phyloP scores from a whole-genome alignment of 768 basidiomycete species.

The Tephrocybe sp. region DNA sequence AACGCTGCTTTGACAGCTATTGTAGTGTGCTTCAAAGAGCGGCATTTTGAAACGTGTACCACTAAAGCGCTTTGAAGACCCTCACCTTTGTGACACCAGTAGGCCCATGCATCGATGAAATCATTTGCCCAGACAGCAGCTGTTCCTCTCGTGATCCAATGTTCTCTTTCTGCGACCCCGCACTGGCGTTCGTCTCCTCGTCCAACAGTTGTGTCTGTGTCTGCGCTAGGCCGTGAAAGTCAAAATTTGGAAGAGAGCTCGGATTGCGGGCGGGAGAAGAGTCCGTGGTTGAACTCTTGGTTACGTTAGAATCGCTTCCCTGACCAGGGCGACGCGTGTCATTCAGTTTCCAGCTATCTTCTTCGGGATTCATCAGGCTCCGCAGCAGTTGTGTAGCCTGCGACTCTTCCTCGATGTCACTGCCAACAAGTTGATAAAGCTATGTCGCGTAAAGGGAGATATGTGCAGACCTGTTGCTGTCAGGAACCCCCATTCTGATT shows the following conservation, averaged over 20 bases:
- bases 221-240: slow-evolving; percentile 61
- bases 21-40: slow-evolving; percentile 22
- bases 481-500: slow-evolving; percentile 34
- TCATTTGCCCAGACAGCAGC: slow-evolving; percentile 10
- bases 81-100: slow-evolving; percentile 26
- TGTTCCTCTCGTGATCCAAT: slow-evolving; percentile 21
- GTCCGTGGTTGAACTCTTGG: slow-evolving; percentile 34
- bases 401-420: slow-evolving; percentile 43
- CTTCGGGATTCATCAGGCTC: slow-evolving; percentile 37
- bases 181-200: slow-evolving; percentile 31
- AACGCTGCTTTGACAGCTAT: slow-evolving; percentile 31
- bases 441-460: slow-evolving; percentile 6
- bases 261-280: slow-evolving; percentile 37
- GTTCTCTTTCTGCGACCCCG: slow-evolving; percentile 59
- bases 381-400: slow-evolving; percentile 57
- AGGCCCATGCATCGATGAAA: slow-evolving; percentile 24
- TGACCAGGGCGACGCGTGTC: slow-evolving; percentile 15
- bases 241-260: slow-evolving; percentile 46
- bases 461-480: slow-evolving; percentile 35
- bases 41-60: slow-evolving; percentile 13
- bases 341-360: slow-evolving; percentile 16
- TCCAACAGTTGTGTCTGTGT: slow-evolving; percentile 46
- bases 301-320: slow-evolving; percentile 22
- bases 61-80: slow-evolving; percentile 7
- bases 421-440: slow-evolving; percentile 20